A percentile compares a stretch with the other conserved stretches of the same genome.
Evolutionary conservation across 192 early-diverging fungal species (phyloP).

Genomic region (Physocladia obscura): DNA sequence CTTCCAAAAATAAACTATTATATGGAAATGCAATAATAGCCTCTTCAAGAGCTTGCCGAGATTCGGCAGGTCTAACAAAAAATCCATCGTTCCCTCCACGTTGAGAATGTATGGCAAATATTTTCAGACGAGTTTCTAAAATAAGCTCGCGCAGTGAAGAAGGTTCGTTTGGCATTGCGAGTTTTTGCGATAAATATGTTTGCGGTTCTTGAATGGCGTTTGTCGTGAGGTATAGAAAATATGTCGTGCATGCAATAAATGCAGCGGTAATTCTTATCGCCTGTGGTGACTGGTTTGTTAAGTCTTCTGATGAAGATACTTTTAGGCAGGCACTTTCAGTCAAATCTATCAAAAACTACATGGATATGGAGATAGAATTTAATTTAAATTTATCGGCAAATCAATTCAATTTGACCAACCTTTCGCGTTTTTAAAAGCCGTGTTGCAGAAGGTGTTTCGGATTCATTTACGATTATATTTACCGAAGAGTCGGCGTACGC

Average conservation of each 20-base stretch:
- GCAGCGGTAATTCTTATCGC: conserved; percentile 3
- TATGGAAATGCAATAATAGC: conserved; percentile 54
- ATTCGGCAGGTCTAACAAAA: conserved; percentile 40
- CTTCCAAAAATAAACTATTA: conserved; percentile 53
- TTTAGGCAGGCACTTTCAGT: background rate
- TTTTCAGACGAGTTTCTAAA: conserved; percentile 18
- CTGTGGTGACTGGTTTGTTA: conserved; percentile 4
- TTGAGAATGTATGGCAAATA: conserved; percentile 24
- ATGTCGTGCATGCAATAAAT: background rate
- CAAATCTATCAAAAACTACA: conserved; percentile 4
- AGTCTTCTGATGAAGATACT: background rate
- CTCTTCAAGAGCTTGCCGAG: conserved; percentile 44
- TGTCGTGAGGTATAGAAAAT: conserved; percentile 16
- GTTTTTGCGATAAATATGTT: background rate
- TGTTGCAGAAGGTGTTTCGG: conserved; percentile 12
- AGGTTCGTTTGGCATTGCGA: background rate
- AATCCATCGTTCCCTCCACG: conserved; percentile 26
- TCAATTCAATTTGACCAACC: too few relatives aligned
- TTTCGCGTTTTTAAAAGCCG: conserved; percentile 25
- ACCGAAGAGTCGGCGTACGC: conserved; percentile 25
- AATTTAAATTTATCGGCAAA: background rate
- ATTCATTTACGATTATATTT: background rate
- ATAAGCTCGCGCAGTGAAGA: conserved; percentile 31
- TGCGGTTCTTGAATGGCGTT: background rate
- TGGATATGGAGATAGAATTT: background rate